Percentiles rank a stretch among this genome's conserved stretches.
Evolutionary conservation across 495 filamentous ascomycete species (phyloP).

Genomic region (Annulohypoxylon stygium): DNA sequence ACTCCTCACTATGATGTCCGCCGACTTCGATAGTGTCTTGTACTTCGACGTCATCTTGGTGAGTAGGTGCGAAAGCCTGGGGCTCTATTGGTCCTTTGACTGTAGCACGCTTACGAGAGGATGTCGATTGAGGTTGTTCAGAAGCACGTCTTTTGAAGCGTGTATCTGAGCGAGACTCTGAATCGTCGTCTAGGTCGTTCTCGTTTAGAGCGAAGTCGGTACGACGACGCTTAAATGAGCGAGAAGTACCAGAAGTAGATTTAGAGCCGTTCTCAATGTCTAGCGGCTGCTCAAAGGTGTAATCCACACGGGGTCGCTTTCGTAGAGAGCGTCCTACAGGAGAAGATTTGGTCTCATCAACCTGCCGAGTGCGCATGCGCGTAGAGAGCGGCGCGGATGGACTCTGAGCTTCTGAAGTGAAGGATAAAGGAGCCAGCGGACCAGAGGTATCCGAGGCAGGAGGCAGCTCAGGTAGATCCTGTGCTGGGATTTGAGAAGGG

Average conservation of each 20-base stretch:
- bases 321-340: slow-evolving; percentile 63
- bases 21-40: slow-evolving; percentile 66
- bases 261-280: slow-evolving; percentile 50
- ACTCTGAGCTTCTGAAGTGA: slow-evolving; percentile 51
- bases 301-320: slow-evolving; percentile 62
- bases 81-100: slow-evolving; percentile 51
- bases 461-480: slow-evolving; percentile 36
- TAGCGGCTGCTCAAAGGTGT: slow-evolving; percentile 59
- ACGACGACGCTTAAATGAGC: slow-evolving; percentile 50
- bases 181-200: slow-evolving; percentile 49
- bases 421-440: slow-evolving; percentile 45
- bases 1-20: slow-evolving; percentile 48
- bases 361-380: slow-evolving; percentile 53
- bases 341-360: slow-evolving; percentile 46
- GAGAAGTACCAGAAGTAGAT: slow-evolving; percentile 36
- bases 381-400: slow-evolving; percentile 43
- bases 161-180: slow-evolving; percentile 48
- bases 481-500: slow-evolving; percentile 28
- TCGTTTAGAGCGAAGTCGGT: slow-evolving; percentile 40
- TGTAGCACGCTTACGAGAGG: slow-evolving; percentile 53
- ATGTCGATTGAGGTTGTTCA: slow-evolving; percentile 46
- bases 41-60: slow-evolving; percentile 58
- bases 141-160: slow-evolving; percentile 53
- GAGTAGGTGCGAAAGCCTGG: slow-evolving; percentile 50
- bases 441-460: slow-evolving; percentile 38